Evolutionary conservation across 2,329 filamentous ascomycete species (phyloP).

Genomic region (Fusarium protoensiforme): DNA sequence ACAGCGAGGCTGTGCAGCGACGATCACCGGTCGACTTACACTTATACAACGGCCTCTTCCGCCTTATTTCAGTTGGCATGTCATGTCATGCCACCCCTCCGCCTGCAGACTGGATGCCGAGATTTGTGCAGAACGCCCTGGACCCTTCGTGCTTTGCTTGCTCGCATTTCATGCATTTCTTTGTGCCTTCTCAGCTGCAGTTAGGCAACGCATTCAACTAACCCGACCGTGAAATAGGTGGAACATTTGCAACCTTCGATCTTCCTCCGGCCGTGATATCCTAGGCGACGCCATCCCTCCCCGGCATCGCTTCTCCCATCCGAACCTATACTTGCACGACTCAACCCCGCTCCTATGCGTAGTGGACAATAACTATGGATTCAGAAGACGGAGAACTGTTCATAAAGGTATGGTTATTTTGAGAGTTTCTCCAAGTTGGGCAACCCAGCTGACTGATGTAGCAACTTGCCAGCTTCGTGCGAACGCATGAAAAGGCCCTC

Average conservation of each 20-base stretch:
- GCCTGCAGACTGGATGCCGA: slow-evolving; percentile 7
- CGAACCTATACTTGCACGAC: slow-evolving; percentile 3
- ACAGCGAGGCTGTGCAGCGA: slow-evolving; percentile 26
- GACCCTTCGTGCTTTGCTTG: slow-evolving; percentile 6
- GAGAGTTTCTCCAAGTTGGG: neutral
- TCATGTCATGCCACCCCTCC: slow-evolving; percentile 6
- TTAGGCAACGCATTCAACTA: slow-evolving; percentile 28
- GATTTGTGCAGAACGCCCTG: slow-evolving; percentile 10
- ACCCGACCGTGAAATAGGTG: slow-evolving; percentile 38
- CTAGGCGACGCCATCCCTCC: slow-evolving; percentile 8
- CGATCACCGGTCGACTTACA: slow-evolving; percentile 23
- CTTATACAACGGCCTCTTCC: slow-evolving; percentile 10
- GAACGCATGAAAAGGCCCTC: slow-evolving; percentile 95
- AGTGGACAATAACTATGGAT: slow-evolving; percentile 72
- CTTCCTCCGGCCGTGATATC: slow-evolving; percentile 29
- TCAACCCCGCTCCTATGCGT: slow-evolving; percentile 38
- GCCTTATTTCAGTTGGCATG: neutral
- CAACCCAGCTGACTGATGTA: slow-evolving; percentile 56
- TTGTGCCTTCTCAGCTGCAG: slow-evolving; percentile 20
- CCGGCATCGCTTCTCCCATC: slow-evolving; percentile 12
- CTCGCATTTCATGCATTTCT: slow-evolving; percentile 9
- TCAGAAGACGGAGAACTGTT: slow-evolving; percentile 92
- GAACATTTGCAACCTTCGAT: slow-evolving; percentile 23
- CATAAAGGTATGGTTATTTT: slow-evolving; percentile 73
- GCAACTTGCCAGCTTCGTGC: slow-evolving; percentile 96